These are phyloP conservation scores for Globisporangium cystogenes DNA, from an alignment of 352 stramenopile genomes.

Conservation along the genomic window DNA sequence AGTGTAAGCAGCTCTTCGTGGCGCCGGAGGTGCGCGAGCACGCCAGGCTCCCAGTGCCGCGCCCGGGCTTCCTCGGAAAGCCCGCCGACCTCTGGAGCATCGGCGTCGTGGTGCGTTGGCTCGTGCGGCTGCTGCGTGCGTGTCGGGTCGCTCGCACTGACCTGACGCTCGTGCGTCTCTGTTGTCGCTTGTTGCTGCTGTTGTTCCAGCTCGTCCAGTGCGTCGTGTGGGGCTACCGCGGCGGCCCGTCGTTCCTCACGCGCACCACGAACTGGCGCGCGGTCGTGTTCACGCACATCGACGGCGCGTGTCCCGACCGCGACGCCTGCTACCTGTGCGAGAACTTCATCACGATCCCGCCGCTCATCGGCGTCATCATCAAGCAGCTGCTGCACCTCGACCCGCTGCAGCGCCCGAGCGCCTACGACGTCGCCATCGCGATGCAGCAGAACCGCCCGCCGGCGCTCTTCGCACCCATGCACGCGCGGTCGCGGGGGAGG, in stretches of 20 bases:
- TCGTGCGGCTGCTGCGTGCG: too few species aligned
- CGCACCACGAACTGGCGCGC: slow-evolving; percentile 57
- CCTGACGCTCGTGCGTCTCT: too few species aligned
- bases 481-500: slow-evolving; percentile 1
- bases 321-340: slow-evolving; percentile 60
- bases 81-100: slow-evolving; percentile 75
- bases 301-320: slow-evolving; percentile 40
- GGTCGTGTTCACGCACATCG: slow-evolving; percentile 75
- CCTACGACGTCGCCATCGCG: slow-evolving; percentile 67
- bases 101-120: slow-evolving; percentile 78
- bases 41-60: slow-evolving; percentile 42
- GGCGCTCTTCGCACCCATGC: slow-evolving; percentile 37
- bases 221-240: slow-evolving; percentile 73
- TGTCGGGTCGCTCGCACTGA: too few species aligned
- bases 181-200: slow-evolving; percentile 4
- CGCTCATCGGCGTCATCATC: slow-evolving; percentile 67
- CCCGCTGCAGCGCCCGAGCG: slow-evolving; percentile 52
- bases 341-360: slow-evolving; percentile 79
- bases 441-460: slow-evolving; percentile 60
- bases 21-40: slow-evolving; percentile 65
- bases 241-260: slow-evolving; percentile 55
- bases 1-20: slow-evolving; percentile 78
- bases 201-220: slow-evolving; percentile 62
- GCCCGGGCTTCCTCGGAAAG: slow-evolving; percentile 67
- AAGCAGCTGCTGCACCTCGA: slow-evolving; percentile 75